Evolutionary conservation across 2,329 filamentous ascomycete species (phyloP), one percentile per base, ranked within the genome.

Genomic region (Diaporthe citriasiana): DNA sequence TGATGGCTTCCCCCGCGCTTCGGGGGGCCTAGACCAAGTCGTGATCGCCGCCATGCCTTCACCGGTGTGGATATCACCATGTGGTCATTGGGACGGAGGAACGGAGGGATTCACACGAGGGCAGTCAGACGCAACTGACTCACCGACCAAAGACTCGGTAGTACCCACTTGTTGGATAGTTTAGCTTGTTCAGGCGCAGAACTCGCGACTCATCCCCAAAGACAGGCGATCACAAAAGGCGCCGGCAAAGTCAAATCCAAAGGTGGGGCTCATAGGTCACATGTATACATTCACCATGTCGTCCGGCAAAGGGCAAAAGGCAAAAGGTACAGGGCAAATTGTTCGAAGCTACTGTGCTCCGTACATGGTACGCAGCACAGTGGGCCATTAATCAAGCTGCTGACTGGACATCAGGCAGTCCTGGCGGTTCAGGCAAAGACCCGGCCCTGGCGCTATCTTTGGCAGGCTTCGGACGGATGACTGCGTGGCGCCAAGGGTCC

Each of bases 51-150:
- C 35, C 17, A 15, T 69, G 70, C 25, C 73, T 13, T 74, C 70
- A 74, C 70, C 73, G 73, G 73, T 73, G 73, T 74, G 73, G 73
- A 73, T 51, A 51, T 45, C 35, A 45, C 66, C 70, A 70, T 74
- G 73, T 66, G 57, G 55, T 35, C 55, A 73, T 65, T 74, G 65
- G 63, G 56, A 71, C 27, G 38, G 22, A 60, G 70, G 63, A 38
- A n/a, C 33, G 50, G 53, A 33, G 50, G 53, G 33, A 45, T 47
- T 69, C 33, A 35, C 33, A 42, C 27, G 51, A 27, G 51, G 10
- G 38, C 51, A 59, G 25, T 7, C 50, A 73, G 55, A n/a, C n/a
- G n/a, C n/a, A n/a, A n/a, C n/a, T n/a, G n/a, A 60, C 71, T 57
- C 51, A 70, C 71, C 55, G 53, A 59, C 33, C 63, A 30, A 13